Evolutionary conservation across 2,329 filamentous ascomycete species (phyloP), one percentile per base, ranked within the genome.

Genomic region (Harringtonia lauricola): DNA sequence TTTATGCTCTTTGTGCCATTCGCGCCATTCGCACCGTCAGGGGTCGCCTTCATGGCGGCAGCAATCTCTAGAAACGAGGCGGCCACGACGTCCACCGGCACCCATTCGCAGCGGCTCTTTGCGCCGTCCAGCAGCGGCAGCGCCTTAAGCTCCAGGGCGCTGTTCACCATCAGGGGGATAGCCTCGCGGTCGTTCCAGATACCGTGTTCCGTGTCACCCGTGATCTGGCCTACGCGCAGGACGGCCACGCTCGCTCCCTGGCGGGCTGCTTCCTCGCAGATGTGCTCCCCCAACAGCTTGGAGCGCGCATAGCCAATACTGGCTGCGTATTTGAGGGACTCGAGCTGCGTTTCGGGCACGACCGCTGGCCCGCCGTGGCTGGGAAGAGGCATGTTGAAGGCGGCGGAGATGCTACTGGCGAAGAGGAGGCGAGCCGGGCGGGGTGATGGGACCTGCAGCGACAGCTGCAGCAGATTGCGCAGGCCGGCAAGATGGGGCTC

Each of bases 121-220:
- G 74, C 42, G 13, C 36, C 68, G 2, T 64, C 53, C 1, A 77
- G 57, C 9, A 54, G 54, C 2, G 71, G 71, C 3, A 76, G 55
- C 0, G 60, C 57, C 2, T 65, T 64, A 1, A 68, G 59, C 0
- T 68, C 64, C 1, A 55, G 54, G 0, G 67, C 67, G 3, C 60
- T 66, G 26, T 65, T 65, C 0, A 78, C 57, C 51, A 76, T 65
- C 37, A 77, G 51, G 0, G 74, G 68, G 15, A 74, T 70, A 0
- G 70, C 71, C 47, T 75, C 72, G 0, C 59, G 64, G 8, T 55
- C 55, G 49, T 72, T 75, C 73, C 72, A 76, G 5, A 70, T 52
- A 1, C 71, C 72, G 17, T 58, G 47, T 1, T 56, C 42, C 0
- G 63, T 68, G 48, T 74, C 70, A 1, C 65, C 70, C 9, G 68